Conservation (phyloP, 1,284 basidiomycete species). For the Puccinia polysora region DNA sequence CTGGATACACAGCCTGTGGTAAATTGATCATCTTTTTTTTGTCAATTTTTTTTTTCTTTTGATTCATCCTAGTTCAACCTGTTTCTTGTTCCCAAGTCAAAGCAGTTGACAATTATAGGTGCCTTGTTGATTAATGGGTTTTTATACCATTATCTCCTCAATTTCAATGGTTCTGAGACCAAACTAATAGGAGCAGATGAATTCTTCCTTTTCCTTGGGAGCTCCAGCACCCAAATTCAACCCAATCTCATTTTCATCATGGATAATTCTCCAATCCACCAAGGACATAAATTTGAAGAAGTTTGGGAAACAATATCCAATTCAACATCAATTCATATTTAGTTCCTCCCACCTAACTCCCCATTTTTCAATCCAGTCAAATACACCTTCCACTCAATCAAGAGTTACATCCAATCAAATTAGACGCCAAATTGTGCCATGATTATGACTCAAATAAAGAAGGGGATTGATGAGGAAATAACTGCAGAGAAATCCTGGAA, state of each 20-base stretch:
- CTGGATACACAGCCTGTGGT: neutral
- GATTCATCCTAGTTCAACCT: neutral
- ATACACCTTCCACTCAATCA: slow-evolving; percentile 5
- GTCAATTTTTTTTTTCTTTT: neutral
- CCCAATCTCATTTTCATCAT: neutral
- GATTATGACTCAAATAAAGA: neutral
- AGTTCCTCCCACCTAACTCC: slow-evolving; percentile 16
- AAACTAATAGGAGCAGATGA: slow-evolving; percentile 11
- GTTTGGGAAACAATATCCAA: neutral
- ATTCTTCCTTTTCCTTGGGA: slow-evolving; percentile 3
- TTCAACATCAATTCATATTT: slow-evolving; percentile 5
- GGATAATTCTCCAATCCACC: slow-evolving; percentile 19
- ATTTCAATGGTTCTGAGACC: neutral
- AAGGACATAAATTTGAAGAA: slow-evolving; percentile 5
- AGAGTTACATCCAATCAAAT: neutral
- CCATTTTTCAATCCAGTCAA: slow-evolving; percentile 3
- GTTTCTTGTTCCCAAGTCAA: slow-evolving; percentile 11
- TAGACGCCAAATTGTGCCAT: neutral
- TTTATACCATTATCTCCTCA: slow-evolving; percentile 3
- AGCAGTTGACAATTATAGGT: slow-evolving; percentile 14
- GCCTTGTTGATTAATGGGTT: neutral
- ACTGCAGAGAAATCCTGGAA: neutral
- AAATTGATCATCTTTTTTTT: neutral
- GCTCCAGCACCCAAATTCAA: neutral
- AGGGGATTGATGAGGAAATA: neutral